These are phyloP conservation scores for Clonostachys solani DNA, from an alignment of 2,329 filamentous ascomycete species.

Conservation along the genomic window DNA sequence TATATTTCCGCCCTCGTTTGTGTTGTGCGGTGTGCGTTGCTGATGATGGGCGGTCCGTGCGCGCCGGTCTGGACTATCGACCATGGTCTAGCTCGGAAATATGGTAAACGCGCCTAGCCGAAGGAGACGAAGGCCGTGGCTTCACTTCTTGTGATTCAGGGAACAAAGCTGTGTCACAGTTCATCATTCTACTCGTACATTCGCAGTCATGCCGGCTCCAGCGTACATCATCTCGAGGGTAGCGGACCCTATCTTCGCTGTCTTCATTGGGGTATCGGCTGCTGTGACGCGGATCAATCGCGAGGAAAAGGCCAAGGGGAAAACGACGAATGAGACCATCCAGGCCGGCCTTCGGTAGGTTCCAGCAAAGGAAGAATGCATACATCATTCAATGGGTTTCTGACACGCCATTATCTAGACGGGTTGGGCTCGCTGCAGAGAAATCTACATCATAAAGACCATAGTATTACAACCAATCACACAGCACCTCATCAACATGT, in stretches of 20 bases:
- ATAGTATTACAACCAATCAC: too few species aligned
- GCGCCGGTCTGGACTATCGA: too few species aligned
- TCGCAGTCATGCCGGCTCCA: constrained; percentile 40
- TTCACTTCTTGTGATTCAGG: background rate
- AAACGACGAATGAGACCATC: constrained; percentile 43
- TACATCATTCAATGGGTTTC: too few species aligned
- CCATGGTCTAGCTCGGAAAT: too few species aligned
- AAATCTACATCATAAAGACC: too few species aligned
- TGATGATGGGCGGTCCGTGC: too few species aligned
- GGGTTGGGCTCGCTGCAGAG: too few species aligned
- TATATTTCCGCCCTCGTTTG: too few species aligned
- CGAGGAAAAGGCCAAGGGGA: constrained; percentile 55
- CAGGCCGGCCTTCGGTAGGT: constrained; percentile 37
- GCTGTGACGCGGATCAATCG: constrained; percentile 54
- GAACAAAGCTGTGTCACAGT: background rate
- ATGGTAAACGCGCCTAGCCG: background rate
- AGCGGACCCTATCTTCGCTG: constrained; percentile 54
- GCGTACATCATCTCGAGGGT: constrained; percentile 57
- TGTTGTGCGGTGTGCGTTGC: too few species aligned
- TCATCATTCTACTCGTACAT: background rate
- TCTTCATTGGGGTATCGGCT: constrained; percentile 51
- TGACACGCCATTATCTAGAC: too few species aligned
- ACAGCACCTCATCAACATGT: too few species aligned
- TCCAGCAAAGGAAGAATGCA: background rate
- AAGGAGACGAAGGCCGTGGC: too few species aligned